Evolutionary conservation across 345 rosid genomes (phyloP), one percentile per base, ranked within the genome.

Genomic region (Arabidopsis suecica): DNA sequence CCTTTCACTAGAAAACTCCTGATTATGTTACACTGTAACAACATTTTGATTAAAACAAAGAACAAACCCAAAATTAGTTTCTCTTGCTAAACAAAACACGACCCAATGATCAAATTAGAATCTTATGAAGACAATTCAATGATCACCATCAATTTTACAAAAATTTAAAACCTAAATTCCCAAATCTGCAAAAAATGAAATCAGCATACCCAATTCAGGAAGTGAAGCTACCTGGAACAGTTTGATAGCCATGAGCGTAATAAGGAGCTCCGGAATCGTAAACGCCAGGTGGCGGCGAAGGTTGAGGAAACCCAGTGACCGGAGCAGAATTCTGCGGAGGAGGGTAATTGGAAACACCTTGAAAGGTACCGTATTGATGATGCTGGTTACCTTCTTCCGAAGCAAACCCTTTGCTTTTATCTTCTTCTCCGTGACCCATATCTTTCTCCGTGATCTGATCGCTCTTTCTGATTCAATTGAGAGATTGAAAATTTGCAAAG

Each of bases 341-440:
- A 5, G 96, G 96, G 71, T 84, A 94, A 77, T 87, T 91, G 61
- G 96, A 90, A 37, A 90, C 96, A 49, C 98, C 98, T 82, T 91
- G 97, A 83, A 94, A 94, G 5, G 98, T 94, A 7, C 97, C 98
- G 80, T 94, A 94, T 16, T 87, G 98, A 58, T 75, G 84, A 55
- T 84, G 84, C 78, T 77, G 76, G 14, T 41, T 71, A 38, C 76
- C 61, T 70, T 47, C 80, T 47, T 57, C 82, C 2, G 61, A 72
- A 6, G 76, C 81, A 2, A 75, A 73, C 0, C 65, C 84, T 77
- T 63, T 79, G 83, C 74, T 82, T 63, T 63, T 82, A 3, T 82
- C 84, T 59, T 79, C 87, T 77, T 73, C 81, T 61, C 83, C 79
- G 0, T 65, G 73, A 57, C 81, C 77, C 83, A 80, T 44, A 11